Evolutionary conservation across 257 asterid species (phyloP).

Genomic region (Rhazya stricta): DNA sequence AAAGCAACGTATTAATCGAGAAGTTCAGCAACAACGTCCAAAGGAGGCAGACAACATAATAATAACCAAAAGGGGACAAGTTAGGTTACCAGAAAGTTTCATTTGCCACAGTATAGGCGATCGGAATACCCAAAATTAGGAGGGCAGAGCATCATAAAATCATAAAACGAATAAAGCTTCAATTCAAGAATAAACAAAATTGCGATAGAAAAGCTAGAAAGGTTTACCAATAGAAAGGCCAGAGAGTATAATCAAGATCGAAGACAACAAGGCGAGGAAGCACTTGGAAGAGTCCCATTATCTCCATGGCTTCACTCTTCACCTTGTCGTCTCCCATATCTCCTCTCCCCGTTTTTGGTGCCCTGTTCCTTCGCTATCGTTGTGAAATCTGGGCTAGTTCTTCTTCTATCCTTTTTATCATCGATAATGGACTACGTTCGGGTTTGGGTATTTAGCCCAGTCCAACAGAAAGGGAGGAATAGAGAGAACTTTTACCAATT

Average conservation of each 20-base stretch:
- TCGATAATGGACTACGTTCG: too few relatives aligned
- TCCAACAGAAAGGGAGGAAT: too few relatives aligned
- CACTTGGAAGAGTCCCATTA: conserved; percentile 56
- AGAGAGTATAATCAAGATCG: conserved; percentile 76
- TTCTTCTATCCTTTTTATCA: too few relatives aligned
- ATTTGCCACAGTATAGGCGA: background rate
- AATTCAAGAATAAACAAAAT: background rate
- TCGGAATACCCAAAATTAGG: background rate
- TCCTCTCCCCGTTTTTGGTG: background rate
- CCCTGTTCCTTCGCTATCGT: background rate
- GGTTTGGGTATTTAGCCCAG: too few relatives aligned
- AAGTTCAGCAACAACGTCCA: background rate
- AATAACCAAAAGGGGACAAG: background rate
- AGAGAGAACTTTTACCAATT: too few relatives aligned
- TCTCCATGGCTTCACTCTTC: conserved; percentile 87
- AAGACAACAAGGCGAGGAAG: conserved; percentile 92
- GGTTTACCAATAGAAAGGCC: conserved; percentile 62
- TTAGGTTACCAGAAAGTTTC: too few relatives aligned
- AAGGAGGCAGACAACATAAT: background rate
- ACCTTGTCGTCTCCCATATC: conserved; percentile 80
- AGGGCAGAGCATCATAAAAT: background rate
- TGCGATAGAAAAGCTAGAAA: background rate
- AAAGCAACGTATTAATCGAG: background rate
- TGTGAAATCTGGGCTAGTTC: background rate
- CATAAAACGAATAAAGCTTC: background rate